A percentile compares a stretch with the other conserved stretches of the same genome.
phyloP scores from a whole-genome alignment of 352 stramenopile species.

The Hyphochytrium catenoides region DNA sequence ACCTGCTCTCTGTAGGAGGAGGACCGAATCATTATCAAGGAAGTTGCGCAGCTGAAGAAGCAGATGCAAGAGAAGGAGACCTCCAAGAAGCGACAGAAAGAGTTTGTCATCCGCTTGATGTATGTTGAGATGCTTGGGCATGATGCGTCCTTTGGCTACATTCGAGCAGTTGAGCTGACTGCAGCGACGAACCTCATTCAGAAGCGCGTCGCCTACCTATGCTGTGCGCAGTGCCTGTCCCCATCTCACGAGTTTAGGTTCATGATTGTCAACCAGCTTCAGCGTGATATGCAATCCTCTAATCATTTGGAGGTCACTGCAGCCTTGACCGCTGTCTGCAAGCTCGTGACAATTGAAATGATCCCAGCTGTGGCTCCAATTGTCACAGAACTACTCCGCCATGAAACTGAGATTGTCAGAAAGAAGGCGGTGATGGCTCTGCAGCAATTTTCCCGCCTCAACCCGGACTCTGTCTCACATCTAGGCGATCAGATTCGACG shows the following conservation, averaged over 20 bases:
- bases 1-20: constrained; percentile 48
- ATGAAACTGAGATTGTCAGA: constrained; percentile 88
- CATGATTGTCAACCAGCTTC: constrained; percentile 99
- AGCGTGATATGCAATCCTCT: constrained; percentile 68
- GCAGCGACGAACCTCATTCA: constrained; percentile 91
- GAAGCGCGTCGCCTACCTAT: constrained; percentile 93
- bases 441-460: constrained; percentile 96
- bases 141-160: constrained; percentile 98
- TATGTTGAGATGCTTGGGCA: constrained; percentile 99
- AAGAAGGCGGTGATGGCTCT: constrained; percentile 98
- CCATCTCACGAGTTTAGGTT: constrained; percentile 98
- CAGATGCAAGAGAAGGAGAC: constrained; percentile 68
- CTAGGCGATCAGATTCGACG: constrained; percentile 74
- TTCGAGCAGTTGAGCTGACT: constrained; percentile 91
- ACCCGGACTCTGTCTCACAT: constrained; percentile 67
- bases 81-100: constrained; percentile 88
- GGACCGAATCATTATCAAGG: constrained; percentile 93
- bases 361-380: constrained; percentile 83
- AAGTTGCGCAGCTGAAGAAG: constrained; percentile 84
- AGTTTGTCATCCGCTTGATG: constrained; percentile 97
- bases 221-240: constrained; percentile 76
- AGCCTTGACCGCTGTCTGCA: constrained; percentile 81
- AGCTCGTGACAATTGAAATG: constrained; percentile 94
- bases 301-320: constrained; percentile 83
- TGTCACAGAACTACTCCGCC: constrained; percentile 82